Evolutionary conservation across 805 yeast species (phyloP).

Genomic region (Metschnikowia amazonensis): DNA sequence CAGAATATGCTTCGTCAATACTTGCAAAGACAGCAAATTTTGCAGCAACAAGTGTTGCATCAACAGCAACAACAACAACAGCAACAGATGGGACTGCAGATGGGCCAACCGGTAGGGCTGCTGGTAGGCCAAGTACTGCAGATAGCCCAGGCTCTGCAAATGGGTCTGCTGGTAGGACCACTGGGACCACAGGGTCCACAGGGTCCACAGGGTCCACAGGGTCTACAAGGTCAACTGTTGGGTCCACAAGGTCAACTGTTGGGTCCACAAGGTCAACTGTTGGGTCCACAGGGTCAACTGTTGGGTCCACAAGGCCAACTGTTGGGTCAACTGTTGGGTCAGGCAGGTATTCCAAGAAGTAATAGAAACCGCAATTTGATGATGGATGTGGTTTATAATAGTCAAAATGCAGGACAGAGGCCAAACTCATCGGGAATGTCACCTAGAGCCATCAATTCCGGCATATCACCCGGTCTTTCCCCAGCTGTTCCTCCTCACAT

Average conservation of each 20-base stretch:
- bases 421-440: background rate
- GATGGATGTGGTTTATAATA: conserved; percentile 4
- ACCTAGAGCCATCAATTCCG: background rate
- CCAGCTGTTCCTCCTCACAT: conserved; percentile 3
- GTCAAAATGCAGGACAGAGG: conserved; percentile 3
- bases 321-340: background rate
- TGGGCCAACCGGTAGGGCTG: background rate
- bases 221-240: background rate
- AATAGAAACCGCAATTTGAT: conserved; percentile 8
- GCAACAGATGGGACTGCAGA: background rate
- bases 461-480: background rate
- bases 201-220: background rate
- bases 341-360: conserved; percentile 1
- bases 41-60: conserved; percentile 26
- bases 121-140: background rate
- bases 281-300: background rate
- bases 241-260: background rate
- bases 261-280: background rate
- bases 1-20: conserved; percentile 39
- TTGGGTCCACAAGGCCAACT: background rate
- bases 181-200: background rate
- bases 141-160: background rate
- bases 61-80: conserved; percentile 11
- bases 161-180: background rate
- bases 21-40: conserved; percentile 38